These are phyloP conservation scores for Xylaria palmicola DNA, from an alignment of 495 filamentous ascomycete species.

Conservation along the genomic window DNA sequence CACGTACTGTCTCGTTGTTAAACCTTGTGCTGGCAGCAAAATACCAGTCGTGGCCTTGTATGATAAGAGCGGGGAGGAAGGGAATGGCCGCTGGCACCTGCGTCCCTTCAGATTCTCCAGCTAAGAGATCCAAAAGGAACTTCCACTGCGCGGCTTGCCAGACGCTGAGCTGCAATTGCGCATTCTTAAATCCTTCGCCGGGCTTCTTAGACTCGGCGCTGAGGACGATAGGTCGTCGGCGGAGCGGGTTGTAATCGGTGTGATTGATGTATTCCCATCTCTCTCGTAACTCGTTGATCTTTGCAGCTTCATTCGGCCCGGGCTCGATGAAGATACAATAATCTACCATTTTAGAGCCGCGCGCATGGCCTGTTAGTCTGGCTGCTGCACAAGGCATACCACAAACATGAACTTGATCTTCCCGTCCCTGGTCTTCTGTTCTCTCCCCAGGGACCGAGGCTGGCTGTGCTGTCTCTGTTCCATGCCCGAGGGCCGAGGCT, in stretches of 20 bases:
- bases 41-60: conserved; percentile 3
- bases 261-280: not conserved
- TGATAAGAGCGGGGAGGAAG: conserved; percentile 3
- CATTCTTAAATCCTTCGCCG: not conserved
- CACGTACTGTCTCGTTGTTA: not conserved
- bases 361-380: not conserved
- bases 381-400: not conserved
- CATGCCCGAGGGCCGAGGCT: not conserved
- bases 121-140: not conserved
- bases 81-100: not conserved
- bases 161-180: conserved; percentile 3
- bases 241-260: not conserved
- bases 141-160: conserved; percentile 6
- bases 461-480: no score
- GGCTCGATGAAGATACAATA: conserved; percentile 2
- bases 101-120: not conserved
- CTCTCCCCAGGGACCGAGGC: not conserved
- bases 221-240: not conserved
- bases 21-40: not conserved
- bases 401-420: not conserved
- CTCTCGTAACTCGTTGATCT: not conserved
- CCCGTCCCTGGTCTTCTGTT: not conserved
- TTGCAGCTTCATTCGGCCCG: not conserved
- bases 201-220: conserved; percentile 9
- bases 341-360: not conserved